Evolutionary conservation across 768 basidiomycete genomes (phyloP).

Genomic region (Hygrocybe coccinea): DNA sequence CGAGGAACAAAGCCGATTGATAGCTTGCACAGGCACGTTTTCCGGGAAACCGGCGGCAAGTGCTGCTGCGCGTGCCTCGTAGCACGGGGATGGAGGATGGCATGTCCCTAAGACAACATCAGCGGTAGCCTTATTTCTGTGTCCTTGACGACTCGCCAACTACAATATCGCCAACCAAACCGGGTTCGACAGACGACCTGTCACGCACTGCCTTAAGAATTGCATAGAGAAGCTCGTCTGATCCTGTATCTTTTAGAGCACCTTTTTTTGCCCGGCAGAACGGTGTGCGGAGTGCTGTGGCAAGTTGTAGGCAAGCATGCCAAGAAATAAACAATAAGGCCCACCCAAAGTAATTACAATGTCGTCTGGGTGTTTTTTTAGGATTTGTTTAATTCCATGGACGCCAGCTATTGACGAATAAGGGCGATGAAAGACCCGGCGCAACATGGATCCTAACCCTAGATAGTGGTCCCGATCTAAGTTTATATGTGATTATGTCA

Average conservation of each 20-base stretch:
- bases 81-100: conserved; percentile 76
- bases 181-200: conserved; percentile 61
- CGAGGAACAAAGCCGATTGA: conserved; percentile 92
- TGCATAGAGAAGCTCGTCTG: conserved; percentile 81
- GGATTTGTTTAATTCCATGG: conserved; percentile 27
- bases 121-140: neutral
- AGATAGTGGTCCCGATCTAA: neutral
- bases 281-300: conserved; percentile 77
- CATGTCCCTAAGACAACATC: conserved; percentile 55
- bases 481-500: neutral
- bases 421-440: neutral
- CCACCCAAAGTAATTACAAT: conserved; percentile 73
- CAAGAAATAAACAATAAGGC: neutral
- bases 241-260: conserved; percentile 80
- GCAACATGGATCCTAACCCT: neutral
- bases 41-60: conserved; percentile 86
- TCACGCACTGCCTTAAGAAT: conserved; percentile 71
- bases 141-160: conserved; percentile 54
- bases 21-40: conserved; percentile 79
- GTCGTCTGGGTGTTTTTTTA: conserved; percentile 73
- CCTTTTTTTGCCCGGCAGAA: conserved; percentile 86
- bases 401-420: neutral
- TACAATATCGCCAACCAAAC: conserved; percentile 76
- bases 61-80: conserved; percentile 80
- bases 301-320: too few relatives aligned